Evolutionary conservation across 768 basidiomycete species (phyloP).

Genomic region (Leccinum subtestaceum): DNA sequence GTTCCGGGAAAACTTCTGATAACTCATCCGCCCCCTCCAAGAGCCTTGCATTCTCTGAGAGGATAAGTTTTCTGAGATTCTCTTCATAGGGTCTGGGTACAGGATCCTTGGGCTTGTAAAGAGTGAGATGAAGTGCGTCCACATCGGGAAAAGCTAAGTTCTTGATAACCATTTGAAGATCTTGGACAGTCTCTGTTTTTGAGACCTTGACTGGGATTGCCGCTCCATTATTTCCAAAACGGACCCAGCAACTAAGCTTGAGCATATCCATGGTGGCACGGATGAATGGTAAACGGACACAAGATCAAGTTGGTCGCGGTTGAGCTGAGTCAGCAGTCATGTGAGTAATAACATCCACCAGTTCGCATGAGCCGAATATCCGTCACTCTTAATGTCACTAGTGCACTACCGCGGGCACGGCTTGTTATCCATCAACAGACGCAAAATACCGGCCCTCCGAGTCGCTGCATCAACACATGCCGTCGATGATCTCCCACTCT

Average conservation of each 20-base stretch:
- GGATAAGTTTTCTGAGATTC: neutral
- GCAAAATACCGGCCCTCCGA: neutral
- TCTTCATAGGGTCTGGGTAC: neutral
- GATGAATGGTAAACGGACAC: neutral
- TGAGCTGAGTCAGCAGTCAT: neutral
- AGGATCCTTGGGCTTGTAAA: neutral
- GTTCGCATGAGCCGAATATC: no score
- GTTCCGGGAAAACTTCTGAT: neutral
- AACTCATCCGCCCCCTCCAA: neutral
- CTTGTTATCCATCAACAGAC: no score
- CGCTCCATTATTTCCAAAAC: neutral
- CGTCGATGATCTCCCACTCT: slow-evolving; percentile 45
- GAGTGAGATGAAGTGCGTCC: neutral
- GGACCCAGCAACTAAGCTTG: neutral
- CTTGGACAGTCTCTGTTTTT: neutral
- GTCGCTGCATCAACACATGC: slow-evolving; percentile 9
- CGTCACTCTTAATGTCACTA: no score
- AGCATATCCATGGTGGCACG: neutral
- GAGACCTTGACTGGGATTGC: neutral
- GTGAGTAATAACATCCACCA: no score
- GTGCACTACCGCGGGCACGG: no score
- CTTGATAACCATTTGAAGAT: neutral
- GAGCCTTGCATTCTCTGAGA: no score
- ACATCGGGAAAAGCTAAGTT: neutral
- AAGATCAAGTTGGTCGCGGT: no score